Conservation (phyloP, 805 yeast species). For the Metahyphopichia silvanorum region DNA sequence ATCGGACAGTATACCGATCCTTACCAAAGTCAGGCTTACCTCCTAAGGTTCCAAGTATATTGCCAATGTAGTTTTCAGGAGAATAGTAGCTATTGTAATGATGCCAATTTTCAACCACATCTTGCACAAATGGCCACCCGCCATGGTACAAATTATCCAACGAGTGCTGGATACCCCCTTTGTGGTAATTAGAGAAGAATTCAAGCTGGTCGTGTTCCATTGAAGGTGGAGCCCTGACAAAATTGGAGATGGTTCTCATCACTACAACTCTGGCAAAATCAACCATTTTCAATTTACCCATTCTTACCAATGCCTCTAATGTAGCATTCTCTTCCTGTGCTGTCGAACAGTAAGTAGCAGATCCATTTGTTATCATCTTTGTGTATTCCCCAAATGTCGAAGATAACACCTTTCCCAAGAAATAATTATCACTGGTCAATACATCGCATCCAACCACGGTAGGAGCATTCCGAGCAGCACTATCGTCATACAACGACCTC, state of each 20-base stretch:
- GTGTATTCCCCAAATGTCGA: constrained; percentile 49
- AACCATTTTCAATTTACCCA: constrained; percentile 50
- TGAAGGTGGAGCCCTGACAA: constrained; percentile 49
- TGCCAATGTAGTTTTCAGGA: constrained; percentile 60
- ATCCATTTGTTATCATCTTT: constrained; percentile 51
- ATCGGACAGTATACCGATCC: constrained; percentile 2
- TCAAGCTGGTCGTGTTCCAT: constrained; percentile 41
- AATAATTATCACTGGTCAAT: constrained; percentile 59
- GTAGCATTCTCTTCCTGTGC: constrained; percentile 70
- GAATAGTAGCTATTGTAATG: constrained; percentile 21
- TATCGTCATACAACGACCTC: constrained; percentile 45
- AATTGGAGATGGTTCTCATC: constrained; percentile 61
- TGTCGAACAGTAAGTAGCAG: constrained; percentile 56
- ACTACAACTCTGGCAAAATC: constrained; percentile 57
- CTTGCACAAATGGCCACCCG: constrained; percentile 52
- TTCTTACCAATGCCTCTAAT: constrained; percentile 57
- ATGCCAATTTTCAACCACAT: constrained; percentile 50
- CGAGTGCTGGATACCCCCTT: constrained; percentile 52
- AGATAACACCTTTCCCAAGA: constrained; percentile 50
- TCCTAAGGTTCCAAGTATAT: constrained; percentile 53
- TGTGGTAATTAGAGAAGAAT: constrained; percentile 46
- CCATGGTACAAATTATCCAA: constrained; percentile 50
- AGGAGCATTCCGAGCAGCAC: constrained; percentile 51
- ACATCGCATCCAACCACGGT: constrained; percentile 52
- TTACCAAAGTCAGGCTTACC: constrained; percentile 41